These are phyloP conservation scores for Ephemerocybe angulata DNA, from an alignment of 768 basidiomycete genomes.

Conservation along the genomic window DNA sequence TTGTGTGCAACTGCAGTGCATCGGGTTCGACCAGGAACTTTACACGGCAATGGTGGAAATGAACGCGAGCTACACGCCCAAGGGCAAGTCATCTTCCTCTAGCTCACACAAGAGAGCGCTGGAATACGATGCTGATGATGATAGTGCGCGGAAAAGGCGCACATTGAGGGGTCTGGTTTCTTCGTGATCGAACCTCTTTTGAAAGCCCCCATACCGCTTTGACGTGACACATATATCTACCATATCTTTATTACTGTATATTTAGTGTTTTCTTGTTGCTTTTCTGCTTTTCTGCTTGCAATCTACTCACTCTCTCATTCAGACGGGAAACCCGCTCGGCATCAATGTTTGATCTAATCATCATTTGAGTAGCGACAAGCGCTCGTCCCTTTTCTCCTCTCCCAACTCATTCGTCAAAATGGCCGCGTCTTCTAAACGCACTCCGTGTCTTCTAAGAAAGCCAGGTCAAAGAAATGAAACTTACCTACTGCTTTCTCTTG, in stretches of 20 bases:
- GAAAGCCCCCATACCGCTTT: neutral
- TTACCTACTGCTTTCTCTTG: neutral
- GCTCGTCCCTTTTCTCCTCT: neutral
- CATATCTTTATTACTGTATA: no score
- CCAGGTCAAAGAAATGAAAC: conserved; percentile 29
- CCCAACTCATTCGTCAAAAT: conserved; percentile 15
- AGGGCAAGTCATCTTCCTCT: conserved; percentile 5
- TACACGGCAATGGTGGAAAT: conserved; percentile 20
- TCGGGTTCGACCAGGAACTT: conserved; percentile 42
- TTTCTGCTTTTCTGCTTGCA: neutral
- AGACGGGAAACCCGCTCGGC: neutral
- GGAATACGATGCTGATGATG: conserved; percentile 9
- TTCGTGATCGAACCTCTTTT: neutral
- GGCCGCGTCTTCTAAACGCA: conserved; percentile 21
- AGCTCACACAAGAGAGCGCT: conserved; percentile 8
- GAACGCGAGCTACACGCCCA: neutral
- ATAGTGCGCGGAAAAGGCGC: neutral
- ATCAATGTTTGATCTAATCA: neutral
- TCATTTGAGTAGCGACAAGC: neutral
- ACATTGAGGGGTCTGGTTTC: no score
- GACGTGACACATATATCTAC: neutral
- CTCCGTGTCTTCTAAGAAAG: conserved; percentile 28
- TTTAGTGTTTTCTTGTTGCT: neutral
- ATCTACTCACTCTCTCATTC: no score
- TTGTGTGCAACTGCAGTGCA: conserved; percentile 45